Base-by-base conservation (phyloP, 805 yeast species). In the Candida ponderosae region DNA sequence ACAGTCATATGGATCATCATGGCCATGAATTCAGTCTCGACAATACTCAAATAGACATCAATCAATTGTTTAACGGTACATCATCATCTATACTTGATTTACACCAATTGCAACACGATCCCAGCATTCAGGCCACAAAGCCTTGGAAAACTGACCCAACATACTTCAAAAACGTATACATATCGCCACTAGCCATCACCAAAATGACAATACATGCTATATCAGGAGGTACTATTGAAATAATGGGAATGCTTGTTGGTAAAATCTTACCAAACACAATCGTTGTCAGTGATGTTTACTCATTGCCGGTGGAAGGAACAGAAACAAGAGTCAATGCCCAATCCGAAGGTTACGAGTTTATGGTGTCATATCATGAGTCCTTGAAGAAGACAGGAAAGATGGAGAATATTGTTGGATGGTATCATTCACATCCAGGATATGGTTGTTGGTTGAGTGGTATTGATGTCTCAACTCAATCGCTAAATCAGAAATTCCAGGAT, bases 361-460 rank as follows among this genome's bases (percentile, higher is more conserved):
- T 93, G 96, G 93, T 89, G 2, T 80, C 77, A 41, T 88, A 84
- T 57, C 63, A 84, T 36, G 79, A 79, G 38, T 63, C 69, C 31
- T 56, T 74, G 43, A 73, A 74, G 51, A 58, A 63, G 19, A 62
- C 69, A 16, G 75, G 74, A 1, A 57, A 73, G n/a, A 42, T 54
- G n/a, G 81, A 83, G 43, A 73, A 83, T 47, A 82, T 90, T 18
- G 85, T 93, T 14, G 98, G 98, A 9, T 90, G 98, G 98, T 90
- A 93, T 60, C 98, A 90, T 59, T 87, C 97, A 70, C 98, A 90
- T 58, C 98, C 98, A 0, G 96, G 96, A 0, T 90, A 88, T 57
- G 97, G 96, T 15, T 89, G 97, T 57, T 90, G 97, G 96, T 60
- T 90, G 32, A 80, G 93, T 38, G 94, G 93, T 4, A 87, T 90